Evolutionary conservation across 345 rosid species (phyloP).

Genomic region (Citrus reticulata): DNA sequence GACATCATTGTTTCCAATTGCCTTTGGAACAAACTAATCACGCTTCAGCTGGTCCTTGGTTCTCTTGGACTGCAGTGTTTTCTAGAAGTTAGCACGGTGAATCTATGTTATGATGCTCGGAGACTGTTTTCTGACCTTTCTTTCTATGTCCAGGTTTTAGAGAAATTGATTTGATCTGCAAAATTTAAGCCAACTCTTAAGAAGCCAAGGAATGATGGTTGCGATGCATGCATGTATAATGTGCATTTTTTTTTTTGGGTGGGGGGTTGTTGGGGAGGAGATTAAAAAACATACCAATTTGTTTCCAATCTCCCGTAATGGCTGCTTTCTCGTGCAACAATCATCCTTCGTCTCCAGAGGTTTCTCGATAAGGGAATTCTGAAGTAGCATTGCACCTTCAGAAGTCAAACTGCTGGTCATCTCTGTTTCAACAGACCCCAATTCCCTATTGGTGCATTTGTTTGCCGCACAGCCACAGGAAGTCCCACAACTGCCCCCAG

Average conservation of each 20-base stretch:
- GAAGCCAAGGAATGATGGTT: neutral
- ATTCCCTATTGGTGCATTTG: slow-evolving; percentile 69
- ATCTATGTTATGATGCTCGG: slow-evolving; percentile 4
- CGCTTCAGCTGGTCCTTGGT: neutral
- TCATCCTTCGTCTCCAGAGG: slow-evolving; percentile 34
- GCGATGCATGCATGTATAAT: neutral
- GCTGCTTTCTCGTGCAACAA: slow-evolving; percentile 47
- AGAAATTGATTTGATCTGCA: slow-evolving; percentile 39
- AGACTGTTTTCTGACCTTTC: slow-evolving; percentile 22
- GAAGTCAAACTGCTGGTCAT: slow-evolving; percentile 25
- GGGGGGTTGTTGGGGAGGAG: too few relatives aligned
- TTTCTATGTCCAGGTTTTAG: slow-evolving; percentile 28
- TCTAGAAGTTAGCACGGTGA: slow-evolving; percentile 6
- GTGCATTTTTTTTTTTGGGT: too few relatives aligned
- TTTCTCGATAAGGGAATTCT: slow-evolving; percentile 27
- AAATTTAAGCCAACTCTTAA: slow-evolving; percentile 3
- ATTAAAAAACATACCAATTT: slow-evolving; percentile 36
- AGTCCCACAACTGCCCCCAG: slow-evolving; percentile 56
- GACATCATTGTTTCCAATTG: neutral
- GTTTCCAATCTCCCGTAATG: slow-evolving; percentile 77
- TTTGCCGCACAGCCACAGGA: slow-evolving; percentile 64
- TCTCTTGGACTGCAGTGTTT: slow-evolving; percentile 7
- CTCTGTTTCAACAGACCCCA: slow-evolving; percentile 21
- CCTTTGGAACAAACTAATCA: neutral
- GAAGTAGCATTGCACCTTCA: slow-evolving; percentile 26